Evolutionary conservation across 2,329 filamentous ascomycete species (phyloP), one percentile per base, ranked within the genome.

Genomic region (Ilyonectria mors-panacis): DNA sequence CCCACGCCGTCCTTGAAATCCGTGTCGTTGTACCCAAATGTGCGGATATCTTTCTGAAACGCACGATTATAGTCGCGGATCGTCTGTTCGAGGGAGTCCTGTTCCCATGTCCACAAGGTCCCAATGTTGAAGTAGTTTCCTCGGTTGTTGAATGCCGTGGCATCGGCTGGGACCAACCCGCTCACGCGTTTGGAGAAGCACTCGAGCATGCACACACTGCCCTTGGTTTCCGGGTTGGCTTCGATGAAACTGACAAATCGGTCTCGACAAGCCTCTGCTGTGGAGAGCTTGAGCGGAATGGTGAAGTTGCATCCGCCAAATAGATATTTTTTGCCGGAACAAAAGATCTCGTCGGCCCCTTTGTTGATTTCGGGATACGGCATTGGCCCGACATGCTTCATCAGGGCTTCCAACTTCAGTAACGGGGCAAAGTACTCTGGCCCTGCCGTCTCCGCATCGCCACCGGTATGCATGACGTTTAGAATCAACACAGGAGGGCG

Each of bases 271-370:
- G 65, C 30, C 47, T 74, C 67, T 0, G 70, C 73, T 4, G 73
- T 74, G 12, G 72, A 74, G 1, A 74, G 39, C 50, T 70, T 56
- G 23, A 86, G 72, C 0, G 84, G 84, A 4, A 80, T 75, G 7
- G 81, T 78, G 68, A 82, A 83, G 58, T 83, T 85, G 10, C 83
- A 76, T 0, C 84, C 84, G 61, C 85, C 84, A 65, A 83, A 75
- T 7, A 77, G 65, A 56, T 79, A 81, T 4, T 82, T 78, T 50
- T 78, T 78, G 2, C 82, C 78, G n/a, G 80, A 75, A 0, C 76
- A 78, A 12, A 80, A 78, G 44, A 78, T 77, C 0, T 76, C 77
- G 66, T 83, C 83, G 44, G 78, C 73, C 0, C 81, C 67, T 3
- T 72, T 77, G 68, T 86, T 86, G 53, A 82, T 73, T 23, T 76